These are phyloP conservation scores for Melanogaster broomeanus DNA, from an alignment of 768 basidiomycete species.

Conservation along the genomic window DNA sequence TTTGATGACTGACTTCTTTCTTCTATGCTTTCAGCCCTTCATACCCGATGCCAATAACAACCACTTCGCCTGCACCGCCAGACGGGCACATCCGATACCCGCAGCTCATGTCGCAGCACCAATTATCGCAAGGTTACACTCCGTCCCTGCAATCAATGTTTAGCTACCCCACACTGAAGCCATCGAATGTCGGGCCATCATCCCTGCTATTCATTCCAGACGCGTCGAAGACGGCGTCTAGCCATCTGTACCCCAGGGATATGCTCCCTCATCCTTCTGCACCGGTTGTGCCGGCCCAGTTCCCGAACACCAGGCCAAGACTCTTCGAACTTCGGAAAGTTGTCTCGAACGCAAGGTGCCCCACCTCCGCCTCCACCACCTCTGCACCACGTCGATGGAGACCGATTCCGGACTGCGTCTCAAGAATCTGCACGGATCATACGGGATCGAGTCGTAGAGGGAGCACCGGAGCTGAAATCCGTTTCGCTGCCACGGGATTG, in stretches of 20 bases:
- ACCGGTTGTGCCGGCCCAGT: constrained; percentile 19
- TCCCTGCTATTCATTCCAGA: constrained; percentile 49
- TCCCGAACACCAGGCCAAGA: constrained; percentile 16
- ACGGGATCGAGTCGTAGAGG: constrained; percentile 31
- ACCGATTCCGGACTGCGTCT: constrained; percentile 34
- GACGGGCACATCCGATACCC: constrained; percentile 58
- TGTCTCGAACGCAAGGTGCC: constrained; percentile 24
- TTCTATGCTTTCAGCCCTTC: constrained; percentile 26
- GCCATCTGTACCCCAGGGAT: constrained; percentile 33
- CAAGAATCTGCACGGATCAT: constrained; percentile 37
- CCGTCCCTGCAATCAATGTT: constrained; percentile 83
- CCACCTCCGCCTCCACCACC: constrained; percentile 26
- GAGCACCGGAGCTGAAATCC: constrained; percentile 51
- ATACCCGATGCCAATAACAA: constrained; percentile 65
- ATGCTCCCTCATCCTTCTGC: constrained; percentile 37
- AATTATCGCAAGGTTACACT: constrained; percentile 74
- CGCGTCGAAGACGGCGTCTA: constrained; percentile 22
- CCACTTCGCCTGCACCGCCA: constrained; percentile 62
- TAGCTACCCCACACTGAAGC: constrained; percentile 34
- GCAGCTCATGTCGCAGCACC: constrained; percentile 77
- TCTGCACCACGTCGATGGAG: constrained; percentile 22
- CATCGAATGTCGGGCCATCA: constrained; percentile 35
- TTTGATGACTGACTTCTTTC: constrained; percentile 6
- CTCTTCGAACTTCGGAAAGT: constrained; percentile 24
- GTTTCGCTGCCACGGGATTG: constrained; percentile 73